Conservation (phyloP, 1,284 basidiomycete genomes). For the Malassezia obtusa region DNA sequence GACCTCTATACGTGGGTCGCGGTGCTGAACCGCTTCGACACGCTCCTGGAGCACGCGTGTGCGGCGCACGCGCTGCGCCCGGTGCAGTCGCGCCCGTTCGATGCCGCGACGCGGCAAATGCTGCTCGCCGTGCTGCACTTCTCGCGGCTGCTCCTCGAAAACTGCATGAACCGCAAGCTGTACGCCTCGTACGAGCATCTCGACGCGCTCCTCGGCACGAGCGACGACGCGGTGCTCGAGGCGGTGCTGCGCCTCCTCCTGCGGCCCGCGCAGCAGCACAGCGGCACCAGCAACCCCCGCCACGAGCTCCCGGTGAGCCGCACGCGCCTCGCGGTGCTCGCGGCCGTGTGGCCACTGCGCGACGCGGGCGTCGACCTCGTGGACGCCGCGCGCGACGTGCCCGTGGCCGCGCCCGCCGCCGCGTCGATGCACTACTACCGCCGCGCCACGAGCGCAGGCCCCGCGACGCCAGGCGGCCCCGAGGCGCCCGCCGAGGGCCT, state of each 20-base stretch:
- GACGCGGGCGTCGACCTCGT: slow-evolving; percentile 49
- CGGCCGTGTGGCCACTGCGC: slow-evolving; percentile 38
- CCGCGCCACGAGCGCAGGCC: slow-evolving; percentile 20
- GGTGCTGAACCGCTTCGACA: slow-evolving; percentile 89
- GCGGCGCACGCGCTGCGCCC: slow-evolving; percentile 58
- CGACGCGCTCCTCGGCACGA: slow-evolving; percentile 75
- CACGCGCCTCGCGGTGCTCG: slow-evolving; percentile 34
- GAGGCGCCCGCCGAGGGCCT: slow-evolving; percentile 23
- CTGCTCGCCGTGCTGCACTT: slow-evolving; percentile 77
- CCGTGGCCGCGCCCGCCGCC: slow-evolving; percentile 37
- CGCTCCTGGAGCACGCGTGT: slow-evolving; percentile 71
- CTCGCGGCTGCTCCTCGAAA: slow-evolving; percentile 80
- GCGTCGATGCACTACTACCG: slow-evolving; percentile 51
- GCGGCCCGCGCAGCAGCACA: slow-evolving; percentile 88
- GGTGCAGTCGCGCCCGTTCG: slow-evolving; percentile 64
- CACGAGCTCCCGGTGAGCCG: slow-evolving; percentile 34
- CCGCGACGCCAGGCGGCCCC: not conserved
- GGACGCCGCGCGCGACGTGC: slow-evolving; percentile 42
- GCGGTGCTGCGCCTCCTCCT: slow-evolving; percentile 74
- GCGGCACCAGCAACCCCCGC: slow-evolving; percentile 46
- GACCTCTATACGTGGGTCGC: slow-evolving; percentile 95
- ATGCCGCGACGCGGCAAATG: slow-evolving; percentile 62
- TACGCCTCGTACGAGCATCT: slow-evolving; percentile 95
- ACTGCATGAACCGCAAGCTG: slow-evolving; percentile 94
- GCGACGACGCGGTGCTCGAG: slow-evolving; percentile 79